Base-by-base conservation (phyloP, 2,329 filamentous ascomycete species). In the Colletotrichum tanaceti region DNA sequence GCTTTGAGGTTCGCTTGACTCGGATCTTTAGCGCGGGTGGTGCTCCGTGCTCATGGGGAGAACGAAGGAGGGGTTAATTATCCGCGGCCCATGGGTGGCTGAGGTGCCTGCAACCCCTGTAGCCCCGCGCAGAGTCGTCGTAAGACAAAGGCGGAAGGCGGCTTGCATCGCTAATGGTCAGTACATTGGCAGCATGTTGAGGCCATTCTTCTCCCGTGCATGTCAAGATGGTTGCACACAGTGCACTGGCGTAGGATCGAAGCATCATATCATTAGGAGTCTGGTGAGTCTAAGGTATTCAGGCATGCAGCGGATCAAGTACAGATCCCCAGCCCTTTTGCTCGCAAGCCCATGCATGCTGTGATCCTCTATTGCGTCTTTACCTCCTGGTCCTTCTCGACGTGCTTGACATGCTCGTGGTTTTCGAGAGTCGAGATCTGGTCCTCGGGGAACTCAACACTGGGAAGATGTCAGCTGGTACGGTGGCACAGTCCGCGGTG, bases 351-450 rank as follows among this genome's bases (percentile, higher is more conserved):
- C 57, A 9, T 22, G 38, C 57, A 9, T 22, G 38, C 35, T 47
- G 39, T 44, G 18, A 52, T 38, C 39, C 53, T 79, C 78, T 89
- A 95, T 85, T 95, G 91, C 9, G 87, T 96, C 74, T 73, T 89
- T 70, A 97, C 88, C 74, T 87, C 84, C 55, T 84, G 80, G 79
- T 98, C 93, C 68, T 80, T 75, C 86, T 98, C 95, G 67, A 97
- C 91, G 52, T 75, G 75, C 75, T 93, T 86, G 78, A 98, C 84
- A 76, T 93, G 86, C 72, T 93, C 88, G 82, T 91, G 87, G 68
- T 82, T 83, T 74, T 90, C 83, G 68, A 98, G 85, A 5, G 90
- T 87, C 44, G 80, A 80, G 66, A 97, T 83, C 18, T 86, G 82
- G 76, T 91, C 92, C 14, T 89, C 84, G 35, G 89, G 88, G 79